phyloP scores from a whole-genome alignment of 768 basidiomycete genomes.

The Grammothele lineata region DNA sequence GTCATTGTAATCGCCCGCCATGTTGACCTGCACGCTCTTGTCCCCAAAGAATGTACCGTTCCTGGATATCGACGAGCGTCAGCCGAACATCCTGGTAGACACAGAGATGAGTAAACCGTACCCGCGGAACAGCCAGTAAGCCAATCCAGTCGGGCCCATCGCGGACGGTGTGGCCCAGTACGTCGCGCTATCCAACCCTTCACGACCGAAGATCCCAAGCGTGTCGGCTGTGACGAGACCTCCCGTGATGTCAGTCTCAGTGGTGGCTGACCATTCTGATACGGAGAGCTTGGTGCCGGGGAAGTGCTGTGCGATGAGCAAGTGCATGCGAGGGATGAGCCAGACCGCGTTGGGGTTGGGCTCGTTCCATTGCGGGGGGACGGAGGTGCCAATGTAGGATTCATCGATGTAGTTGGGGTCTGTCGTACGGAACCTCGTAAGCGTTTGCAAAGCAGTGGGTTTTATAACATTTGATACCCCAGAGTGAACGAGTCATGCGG shows the following conservation, averaged over 20 bases:
- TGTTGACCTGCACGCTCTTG: slow-evolving; percentile 41
- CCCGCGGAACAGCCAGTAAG: slow-evolving; percentile 56
- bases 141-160: slow-evolving; percentile 45
- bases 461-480: too few species aligned
- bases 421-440: too few species aligned
- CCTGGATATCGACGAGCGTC: slow-evolving; percentile 20
- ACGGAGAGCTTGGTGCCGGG: slow-evolving; percentile 55
- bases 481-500: slow-evolving; percentile 46
- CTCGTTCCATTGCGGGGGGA: slow-evolving; percentile 40
- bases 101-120: slow-evolving; percentile 19
- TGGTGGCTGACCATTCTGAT: slow-evolving; percentile 47
- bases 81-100: too few species aligned
- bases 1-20: slow-evolving; percentile 37
- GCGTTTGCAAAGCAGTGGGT: too few species aligned
- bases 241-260: slow-evolving; percentile 49
- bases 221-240: slow-evolving; percentile 48
- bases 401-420: slow-evolving; percentile 50
- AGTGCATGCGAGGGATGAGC: slow-evolving; percentile 48
- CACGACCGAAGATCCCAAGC: slow-evolving; percentile 48
- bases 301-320: slow-evolving; percentile 44
- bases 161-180: slow-evolving; percentile 50
- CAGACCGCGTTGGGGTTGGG: slow-evolving; percentile 39
- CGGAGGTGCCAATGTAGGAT: slow-evolving; percentile 43
- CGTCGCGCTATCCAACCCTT: slow-evolving; percentile 46
- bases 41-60: slow-evolving; percentile 44